A percentile compares a stretch with the other conserved stretches of the same genome.
Evolutionary conservation across 2,329 filamentous ascomycete genomes (phyloP).

Genomic region (Colletotrichum brevisporum): DNA sequence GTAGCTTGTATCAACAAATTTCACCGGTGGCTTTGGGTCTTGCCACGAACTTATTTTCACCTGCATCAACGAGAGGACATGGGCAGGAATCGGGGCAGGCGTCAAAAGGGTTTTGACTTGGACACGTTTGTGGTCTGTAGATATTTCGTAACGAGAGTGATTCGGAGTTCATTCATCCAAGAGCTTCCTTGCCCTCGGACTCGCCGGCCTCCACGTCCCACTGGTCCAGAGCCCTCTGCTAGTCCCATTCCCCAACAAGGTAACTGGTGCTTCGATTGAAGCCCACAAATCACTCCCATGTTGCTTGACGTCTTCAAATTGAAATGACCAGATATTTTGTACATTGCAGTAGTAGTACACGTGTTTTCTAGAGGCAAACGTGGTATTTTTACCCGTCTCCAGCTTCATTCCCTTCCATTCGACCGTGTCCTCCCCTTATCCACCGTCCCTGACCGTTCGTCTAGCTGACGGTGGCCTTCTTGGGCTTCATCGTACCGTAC

Average conservation of each 20-base stretch:
- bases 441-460: background rate
- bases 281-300: too few species aligned
- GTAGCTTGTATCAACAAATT: constrained; percentile 37
- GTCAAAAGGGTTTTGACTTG: constrained; percentile 39
- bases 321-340: constrained; percentile 19
- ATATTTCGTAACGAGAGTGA: constrained; percentile 29
- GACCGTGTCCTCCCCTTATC: background rate
- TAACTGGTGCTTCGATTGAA: too few species aligned
- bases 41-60: constrained; percentile 27
- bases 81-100: constrained; percentile 37
- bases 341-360: constrained; percentile 31
- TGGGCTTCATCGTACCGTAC: constrained; percentile 99
- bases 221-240: too few species aligned
- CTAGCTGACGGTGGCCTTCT: constrained; percentile 76
- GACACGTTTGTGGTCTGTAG: constrained; percentile 38
- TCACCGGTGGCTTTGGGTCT: constrained; percentile 33
- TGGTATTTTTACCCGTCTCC: background rate
- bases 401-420: too few species aligned
- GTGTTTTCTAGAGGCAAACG: background rate
- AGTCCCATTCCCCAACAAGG: too few species aligned
- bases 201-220: too few species aligned
- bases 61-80: constrained; percentile 30
- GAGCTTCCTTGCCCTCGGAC: background rate
- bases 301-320: constrained; percentile 1
- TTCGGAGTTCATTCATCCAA: constrained; percentile 15